phyloP scores from a whole-genome alignment of 2,329 filamentous ascomycete species.

The Chaetomium strumarium region DNA sequence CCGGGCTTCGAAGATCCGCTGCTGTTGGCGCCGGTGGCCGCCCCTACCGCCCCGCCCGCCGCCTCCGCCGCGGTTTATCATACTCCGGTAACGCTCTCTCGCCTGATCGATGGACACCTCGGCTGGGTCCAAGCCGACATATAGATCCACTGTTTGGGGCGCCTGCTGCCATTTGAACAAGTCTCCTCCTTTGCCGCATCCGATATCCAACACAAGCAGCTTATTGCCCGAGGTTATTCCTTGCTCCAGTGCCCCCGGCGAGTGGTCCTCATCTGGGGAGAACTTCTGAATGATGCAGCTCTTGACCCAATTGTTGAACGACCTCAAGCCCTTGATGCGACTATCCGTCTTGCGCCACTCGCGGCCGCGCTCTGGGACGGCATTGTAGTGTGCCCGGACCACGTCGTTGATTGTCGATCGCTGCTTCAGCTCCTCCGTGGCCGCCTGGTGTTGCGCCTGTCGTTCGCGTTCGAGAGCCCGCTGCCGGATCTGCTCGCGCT shows the following conservation, averaged over 20 bases:
- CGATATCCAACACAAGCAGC: slow-evolving; percentile 83
- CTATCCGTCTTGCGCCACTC: slow-evolving; percentile 94
- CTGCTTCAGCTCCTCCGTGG: slow-evolving; percentile 36
- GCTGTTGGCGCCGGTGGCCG: slow-evolving; percentile 41
- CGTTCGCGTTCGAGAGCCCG: slow-evolving; percentile 52
- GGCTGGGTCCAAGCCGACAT: slow-evolving; percentile 90
- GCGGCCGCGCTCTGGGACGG: slow-evolving; percentile 84
- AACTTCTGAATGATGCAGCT: slow-evolving; percentile 97
- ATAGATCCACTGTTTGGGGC: slow-evolving; percentile 83
- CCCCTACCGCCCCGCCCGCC: slow-evolving; percentile 48
- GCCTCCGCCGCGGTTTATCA: slow-evolving; percentile 53
- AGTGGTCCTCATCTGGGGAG: slow-evolving; percentile 70
- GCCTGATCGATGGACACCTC: slow-evolving; percentile 90
- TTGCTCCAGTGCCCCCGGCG: slow-evolving; percentile 52
- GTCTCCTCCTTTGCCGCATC: slow-evolving; percentile 95
- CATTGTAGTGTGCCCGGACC: slow-evolving; percentile 91
- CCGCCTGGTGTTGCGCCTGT: slow-evolving; percentile 31
- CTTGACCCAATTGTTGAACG: slow-evolving; percentile 99
- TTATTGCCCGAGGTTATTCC: slow-evolving; percentile 48
- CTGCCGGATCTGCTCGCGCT: slow-evolving; percentile 62
- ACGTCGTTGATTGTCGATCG: slow-evolving; percentile 70
- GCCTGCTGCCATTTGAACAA: slow-evolving; percentile 93
- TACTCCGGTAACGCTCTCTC: slow-evolving; percentile 70
- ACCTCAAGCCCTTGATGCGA: slow-evolving; percentile 87
- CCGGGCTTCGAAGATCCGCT: slow-evolving; percentile 71